phyloP scores from a whole-genome alignment of 2,329 filamentous ascomycete genomes.

The Dothiorella sarmentorum region DNA sequence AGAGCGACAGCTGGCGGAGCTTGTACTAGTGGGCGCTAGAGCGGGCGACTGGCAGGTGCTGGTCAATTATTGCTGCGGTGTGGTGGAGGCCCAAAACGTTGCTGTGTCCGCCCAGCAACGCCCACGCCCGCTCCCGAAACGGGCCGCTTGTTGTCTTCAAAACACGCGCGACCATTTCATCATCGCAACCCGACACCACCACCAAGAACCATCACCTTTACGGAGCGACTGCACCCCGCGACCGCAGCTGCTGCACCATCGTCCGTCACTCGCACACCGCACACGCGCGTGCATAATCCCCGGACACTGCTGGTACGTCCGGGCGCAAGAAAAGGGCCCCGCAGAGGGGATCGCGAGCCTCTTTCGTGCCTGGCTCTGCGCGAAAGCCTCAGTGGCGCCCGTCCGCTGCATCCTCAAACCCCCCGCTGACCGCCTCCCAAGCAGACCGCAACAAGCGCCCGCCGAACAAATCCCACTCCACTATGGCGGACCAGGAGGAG shows the following conservation, averaged over 20 bases:
- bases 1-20: not conserved
- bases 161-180: conserved; percentile 13
- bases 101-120: conserved; percentile 17
- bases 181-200: not conserved
- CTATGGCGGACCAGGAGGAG: conserved; percentile 79
- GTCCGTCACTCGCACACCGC: not conserved
- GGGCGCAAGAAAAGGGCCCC: not conserved
- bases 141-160: conserved; percentile 18
- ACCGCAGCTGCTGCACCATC: not conserved
- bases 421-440: not conserved
- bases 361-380: not conserved
- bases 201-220: not conserved
- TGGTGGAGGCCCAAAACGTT: conserved; percentile 7
- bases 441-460: conserved; percentile 14
- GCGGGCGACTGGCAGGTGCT: not conserved
- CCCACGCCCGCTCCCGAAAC: conserved; percentile 9
- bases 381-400: not conserved
- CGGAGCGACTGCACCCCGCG: not conserved
- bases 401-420: not conserved
- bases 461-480: conserved; percentile 13
- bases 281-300: not conserved
- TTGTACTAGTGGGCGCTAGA: not conserved
- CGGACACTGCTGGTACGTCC: conserved; percentile 2
- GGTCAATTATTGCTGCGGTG: conserved; percentile 11
- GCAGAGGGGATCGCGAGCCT: not conserved